These are phyloP conservation scores for Colletotrichum sp. DNA, from an alignment of 2,329 filamentous ascomycete species.

Conservation along the genomic window DNA sequence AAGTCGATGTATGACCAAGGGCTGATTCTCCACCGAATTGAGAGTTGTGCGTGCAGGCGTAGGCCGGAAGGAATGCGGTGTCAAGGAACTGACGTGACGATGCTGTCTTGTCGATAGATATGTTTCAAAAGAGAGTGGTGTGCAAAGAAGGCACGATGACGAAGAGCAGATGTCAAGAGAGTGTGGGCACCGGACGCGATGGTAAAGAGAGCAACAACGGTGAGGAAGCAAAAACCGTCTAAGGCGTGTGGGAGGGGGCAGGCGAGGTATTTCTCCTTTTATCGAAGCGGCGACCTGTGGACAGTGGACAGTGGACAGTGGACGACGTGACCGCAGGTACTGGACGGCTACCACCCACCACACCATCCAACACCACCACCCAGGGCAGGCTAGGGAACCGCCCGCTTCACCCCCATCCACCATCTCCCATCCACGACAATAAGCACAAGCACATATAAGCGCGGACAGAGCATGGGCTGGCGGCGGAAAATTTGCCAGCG, in stretches of 20 bases:
- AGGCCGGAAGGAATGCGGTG: slow-evolving; percentile 1
- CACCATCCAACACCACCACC: not conserved
- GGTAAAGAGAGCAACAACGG: slow-evolving; percentile 3
- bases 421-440: not conserved
- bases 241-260: not conserved
- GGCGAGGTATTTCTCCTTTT: slow-evolving; percentile 21
- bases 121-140: slow-evolving; percentile 4
- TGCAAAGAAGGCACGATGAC: slow-evolving; percentile 16
- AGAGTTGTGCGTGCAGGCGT: not conserved
- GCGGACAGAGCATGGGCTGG: slow-evolving; percentile 2
- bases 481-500: slow-evolving; percentile 8
- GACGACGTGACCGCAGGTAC: not conserved
- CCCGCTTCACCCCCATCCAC: not conserved
- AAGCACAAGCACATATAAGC: not conserved
- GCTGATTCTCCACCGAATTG: not conserved
- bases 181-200: slow-evolving; percentile 15
- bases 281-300: not conserved
- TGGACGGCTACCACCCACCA: not conserved
- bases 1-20: slow-evolving; percentile 1
- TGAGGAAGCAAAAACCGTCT: not conserved
- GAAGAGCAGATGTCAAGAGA: slow-evolving; percentile 18
- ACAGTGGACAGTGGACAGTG: not conserved
- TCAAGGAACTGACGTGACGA: slow-evolving; percentile 2
- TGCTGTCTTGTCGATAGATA: slow-evolving; percentile 16
- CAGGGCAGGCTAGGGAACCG: not conserved